Conservation (phyloP, 192 early-diverging fungal species). For the Dissophora ornata region DNA sequence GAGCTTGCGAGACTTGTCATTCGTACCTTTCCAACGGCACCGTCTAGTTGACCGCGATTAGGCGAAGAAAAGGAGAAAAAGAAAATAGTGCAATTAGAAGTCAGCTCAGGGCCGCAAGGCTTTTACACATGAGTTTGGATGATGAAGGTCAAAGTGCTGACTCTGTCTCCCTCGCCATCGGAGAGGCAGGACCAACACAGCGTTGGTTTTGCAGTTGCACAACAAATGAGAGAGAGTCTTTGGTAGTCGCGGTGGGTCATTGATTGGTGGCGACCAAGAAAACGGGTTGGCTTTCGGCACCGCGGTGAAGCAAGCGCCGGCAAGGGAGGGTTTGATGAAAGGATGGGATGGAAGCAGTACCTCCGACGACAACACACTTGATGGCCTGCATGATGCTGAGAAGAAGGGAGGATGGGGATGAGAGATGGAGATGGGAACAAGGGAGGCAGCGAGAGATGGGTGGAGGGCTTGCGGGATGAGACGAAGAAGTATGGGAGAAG, state of each 20-base stretch:
- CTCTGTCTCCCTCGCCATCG: too few species aligned
- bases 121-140: too few species aligned
- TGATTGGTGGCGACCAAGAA: too few species aligned
- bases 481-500: background rate
- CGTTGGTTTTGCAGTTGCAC: too few species aligned
- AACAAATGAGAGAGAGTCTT: too few species aligned
- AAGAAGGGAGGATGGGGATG: constrained; percentile 3
- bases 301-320: too few species aligned
- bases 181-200: too few species aligned
- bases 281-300: too few species aligned
- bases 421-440: background rate
- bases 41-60: constrained; percentile 7
- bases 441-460: too few species aligned
- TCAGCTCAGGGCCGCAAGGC: background rate
- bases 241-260: background rate
- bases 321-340: background rate
- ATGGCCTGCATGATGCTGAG: constrained; percentile 81
- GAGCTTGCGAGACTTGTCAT: too few species aligned
- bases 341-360: constrained; percentile 3
- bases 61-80: background rate
- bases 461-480: constrained; percentile 4
- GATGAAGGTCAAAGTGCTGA: too few species aligned
- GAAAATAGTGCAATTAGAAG: background rate
- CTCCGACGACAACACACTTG: constrained; percentile 91
- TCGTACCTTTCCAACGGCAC: constrained; percentile 45